phyloP scores from a whole-genome alignment of 768 basidiomycete species.

The Boletus subcaerulescens region DNA sequence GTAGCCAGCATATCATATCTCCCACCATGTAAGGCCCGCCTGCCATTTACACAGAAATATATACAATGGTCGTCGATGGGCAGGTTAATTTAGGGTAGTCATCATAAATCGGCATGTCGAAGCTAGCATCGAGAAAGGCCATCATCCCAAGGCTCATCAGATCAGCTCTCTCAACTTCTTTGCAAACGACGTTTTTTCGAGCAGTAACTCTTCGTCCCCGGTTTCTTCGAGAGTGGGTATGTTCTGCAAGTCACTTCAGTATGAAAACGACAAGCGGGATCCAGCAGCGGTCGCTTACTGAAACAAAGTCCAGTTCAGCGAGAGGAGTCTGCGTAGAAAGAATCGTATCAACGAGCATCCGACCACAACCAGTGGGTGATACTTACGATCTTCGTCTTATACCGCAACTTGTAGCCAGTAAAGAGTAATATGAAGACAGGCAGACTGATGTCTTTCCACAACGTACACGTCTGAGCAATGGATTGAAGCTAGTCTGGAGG shows the following conservation, averaged over 20 bases:
- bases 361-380: no score
- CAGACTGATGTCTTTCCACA: conserved; percentile 36
- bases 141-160: neutral
- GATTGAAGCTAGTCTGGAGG: neutral
- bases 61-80: no score
- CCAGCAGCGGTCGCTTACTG: conserved; percentile 37
- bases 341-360: neutral
- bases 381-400: conserved; percentile 22
- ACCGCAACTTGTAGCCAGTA: conserved; percentile 41
- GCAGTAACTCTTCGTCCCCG: conserved; percentile 35
- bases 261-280: neutral
- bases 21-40: no score
- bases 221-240: conserved; percentile 72
- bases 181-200: conserved; percentile 4
- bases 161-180: conserved; percentile 2
- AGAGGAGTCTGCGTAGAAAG: conserved; percentile 12
- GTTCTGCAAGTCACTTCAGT: conserved; percentile 37
- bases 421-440: conserved; percentile 44
- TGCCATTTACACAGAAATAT: no score
- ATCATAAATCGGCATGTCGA: no score
- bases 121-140: no score
- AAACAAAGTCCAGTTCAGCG: conserved; percentile 67
- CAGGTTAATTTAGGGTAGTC: no score
- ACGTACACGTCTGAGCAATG: neutral
- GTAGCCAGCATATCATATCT: no score